These are phyloP conservation scores for Moniliophthora roreri DNA, from an alignment of 1,284 basidiomycete genomes.

Conservation along the genomic window DNA sequence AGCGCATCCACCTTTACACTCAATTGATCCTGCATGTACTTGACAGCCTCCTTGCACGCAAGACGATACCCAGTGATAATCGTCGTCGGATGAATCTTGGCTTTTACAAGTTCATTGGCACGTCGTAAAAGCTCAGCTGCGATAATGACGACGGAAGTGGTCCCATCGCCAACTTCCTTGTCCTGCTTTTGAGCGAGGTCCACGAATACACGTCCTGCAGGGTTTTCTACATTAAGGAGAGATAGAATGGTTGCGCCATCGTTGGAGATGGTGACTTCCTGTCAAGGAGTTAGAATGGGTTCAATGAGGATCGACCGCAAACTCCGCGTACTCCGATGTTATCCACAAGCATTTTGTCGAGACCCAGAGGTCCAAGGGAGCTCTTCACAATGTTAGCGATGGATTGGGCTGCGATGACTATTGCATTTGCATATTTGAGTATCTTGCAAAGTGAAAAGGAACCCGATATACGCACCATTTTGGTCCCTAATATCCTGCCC, in stretches of 20 bases:
- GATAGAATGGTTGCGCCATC: constrained; percentile 98
- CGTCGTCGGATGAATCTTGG: constrained; percentile 98
- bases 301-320: constrained; percentile 2
- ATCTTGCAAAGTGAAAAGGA: neutral
- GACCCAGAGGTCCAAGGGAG: constrained; percentile 91
- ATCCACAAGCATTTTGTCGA: constrained; percentile 98
- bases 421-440: constrained; percentile 14
- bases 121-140: constrained; percentile 94
- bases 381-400: constrained; percentile 99
- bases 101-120: constrained; percentile 97
- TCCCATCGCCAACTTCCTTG: constrained; percentile 99
- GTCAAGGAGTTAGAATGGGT: constrained; percentile 14
- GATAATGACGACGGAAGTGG: constrained; percentile 97
- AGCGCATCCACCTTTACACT: constrained; percentile 93
- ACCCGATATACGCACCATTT: constrained; percentile 67
- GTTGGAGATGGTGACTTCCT: constrained; percentile 99
- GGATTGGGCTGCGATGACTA: constrained; percentile 90
- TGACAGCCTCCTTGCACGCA: constrained; percentile 96
- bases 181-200: constrained; percentile 99
- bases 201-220: constrained; percentile 94
- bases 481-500: constrained; percentile 97
- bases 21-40: constrained; percentile 98
- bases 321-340: constrained; percentile 89
- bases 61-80: constrained; percentile 99
- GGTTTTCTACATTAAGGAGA: constrained; percentile 90